Conservation (phyloP, 306 rosid species). For the Trifolium repens region DNA sequence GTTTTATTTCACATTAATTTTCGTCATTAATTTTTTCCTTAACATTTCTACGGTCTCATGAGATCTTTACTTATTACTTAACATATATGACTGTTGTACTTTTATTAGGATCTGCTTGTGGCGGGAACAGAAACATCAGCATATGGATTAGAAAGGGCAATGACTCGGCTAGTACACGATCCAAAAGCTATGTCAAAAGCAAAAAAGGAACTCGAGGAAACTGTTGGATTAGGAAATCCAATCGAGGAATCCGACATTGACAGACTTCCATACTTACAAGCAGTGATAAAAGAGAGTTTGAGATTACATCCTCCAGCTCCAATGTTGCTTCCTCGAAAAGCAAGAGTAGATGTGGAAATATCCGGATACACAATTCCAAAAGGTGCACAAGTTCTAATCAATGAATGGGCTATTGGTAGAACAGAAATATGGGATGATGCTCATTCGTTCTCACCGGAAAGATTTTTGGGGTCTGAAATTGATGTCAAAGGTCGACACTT, state of each 20-base stretch:
- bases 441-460: constrained; percentile 53
- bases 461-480: constrained; percentile 53
- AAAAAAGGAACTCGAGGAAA: constrained; percentile 45
- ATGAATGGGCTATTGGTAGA: constrained; percentile 58
- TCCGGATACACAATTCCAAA: constrained; percentile 51
- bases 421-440: constrained; percentile 53
- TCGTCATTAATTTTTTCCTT: too few species aligned
- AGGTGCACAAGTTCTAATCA: constrained; percentile 55
- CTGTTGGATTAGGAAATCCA: constrained; percentile 55
- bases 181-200: constrained; percentile 54
- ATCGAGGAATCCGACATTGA: constrained; percentile 60
- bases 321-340: constrained; percentile 56
- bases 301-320: constrained; percentile 56
- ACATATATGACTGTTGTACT: neutral
- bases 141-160: constrained; percentile 52
- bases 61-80: too few species aligned
- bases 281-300: constrained; percentile 58
- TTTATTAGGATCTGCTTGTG: constrained; percentile 49
- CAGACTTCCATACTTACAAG: constrained; percentile 59
- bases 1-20: too few species aligned
- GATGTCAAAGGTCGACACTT: constrained; percentile 56
- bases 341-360: constrained; percentile 50
- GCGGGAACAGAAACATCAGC: constrained; percentile 70
- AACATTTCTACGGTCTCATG: too few species aligned
- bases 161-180: constrained; percentile 52